Conservation (phyloP, 106 monocot genomes). For the Platanthera guangdongensis region DNA sequence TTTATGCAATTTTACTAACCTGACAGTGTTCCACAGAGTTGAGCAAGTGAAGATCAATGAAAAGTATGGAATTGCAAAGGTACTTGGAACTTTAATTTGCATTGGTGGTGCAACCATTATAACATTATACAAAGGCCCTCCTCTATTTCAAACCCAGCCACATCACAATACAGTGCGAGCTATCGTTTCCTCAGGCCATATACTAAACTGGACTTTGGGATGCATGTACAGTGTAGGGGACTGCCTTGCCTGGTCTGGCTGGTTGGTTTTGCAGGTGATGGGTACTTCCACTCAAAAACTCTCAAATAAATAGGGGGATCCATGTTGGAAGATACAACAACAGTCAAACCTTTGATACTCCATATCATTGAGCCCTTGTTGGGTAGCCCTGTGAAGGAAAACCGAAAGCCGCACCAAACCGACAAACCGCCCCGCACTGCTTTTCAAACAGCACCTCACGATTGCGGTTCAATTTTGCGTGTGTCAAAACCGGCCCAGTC, state of each 20-base stretch:
- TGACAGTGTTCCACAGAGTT: slow-evolving; percentile 18
- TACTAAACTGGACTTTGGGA: slow-evolving; percentile 68
- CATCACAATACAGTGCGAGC: background rate
- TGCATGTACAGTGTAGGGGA: slow-evolving; percentile 68
- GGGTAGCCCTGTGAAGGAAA: too few species aligned
- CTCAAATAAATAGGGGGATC: too few species aligned
- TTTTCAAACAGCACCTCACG: too few species aligned
- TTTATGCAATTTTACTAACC: background rate
- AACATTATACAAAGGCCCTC: slow-evolving; percentile 59
- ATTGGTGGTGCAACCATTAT: slow-evolving; percentile 32
- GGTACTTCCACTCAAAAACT: too few species aligned
- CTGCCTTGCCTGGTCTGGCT: slow-evolving; percentile 71
- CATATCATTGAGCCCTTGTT: too few species aligned
- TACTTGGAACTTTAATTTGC: slow-evolving; percentile 21
- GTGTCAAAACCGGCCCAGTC: too few species aligned
- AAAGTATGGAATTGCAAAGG: slow-evolving; percentile 46
- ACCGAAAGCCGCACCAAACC: too few species aligned
- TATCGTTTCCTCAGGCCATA: slow-evolving; percentile 4
- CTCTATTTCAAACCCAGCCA: background rate
- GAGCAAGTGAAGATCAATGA: slow-evolving; percentile 51
- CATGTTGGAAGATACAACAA: too few species aligned
- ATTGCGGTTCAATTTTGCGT: too few species aligned
- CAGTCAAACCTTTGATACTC: too few species aligned
- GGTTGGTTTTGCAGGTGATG: slow-evolving; percentile 76
- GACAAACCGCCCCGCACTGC: too few species aligned